Conservation (phyloP, 768 basidiomycete species). For the Rhizopogon vinicolor region DNA sequence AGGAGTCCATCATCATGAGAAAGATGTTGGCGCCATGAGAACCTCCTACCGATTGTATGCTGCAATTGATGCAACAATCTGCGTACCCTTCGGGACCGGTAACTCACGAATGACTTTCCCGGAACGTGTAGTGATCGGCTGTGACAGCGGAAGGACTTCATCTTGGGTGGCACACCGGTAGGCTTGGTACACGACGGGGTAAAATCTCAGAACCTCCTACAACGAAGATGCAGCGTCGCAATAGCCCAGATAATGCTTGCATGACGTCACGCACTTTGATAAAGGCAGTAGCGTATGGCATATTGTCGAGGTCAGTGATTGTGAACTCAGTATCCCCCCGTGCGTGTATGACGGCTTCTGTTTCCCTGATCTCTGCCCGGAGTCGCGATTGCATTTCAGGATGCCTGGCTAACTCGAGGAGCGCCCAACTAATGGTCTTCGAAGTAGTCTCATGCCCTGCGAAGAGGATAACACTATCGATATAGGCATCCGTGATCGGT, state of each 20-base stretch:
- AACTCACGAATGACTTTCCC: constrained; percentile 41
- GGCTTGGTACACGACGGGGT: constrained; percentile 32
- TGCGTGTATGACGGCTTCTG: constrained; percentile 18
- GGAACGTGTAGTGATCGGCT: constrained; percentile 41
- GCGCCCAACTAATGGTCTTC: constrained; percentile 52
- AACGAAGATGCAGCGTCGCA: background rate
- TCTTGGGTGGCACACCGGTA: constrained; percentile 47
- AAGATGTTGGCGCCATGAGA: too few relatives aligned
- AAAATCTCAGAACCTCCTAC: constrained; percentile 36
- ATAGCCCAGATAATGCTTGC: background rate
- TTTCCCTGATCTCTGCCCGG: constrained; percentile 25
- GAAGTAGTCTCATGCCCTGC: constrained; percentile 63
- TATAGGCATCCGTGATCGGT: background rate
- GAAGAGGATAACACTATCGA: constrained; percentile 37
- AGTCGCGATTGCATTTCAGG: constrained; percentile 56
- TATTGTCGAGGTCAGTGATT: constrained; percentile 41
- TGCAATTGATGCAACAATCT: too few relatives aligned
- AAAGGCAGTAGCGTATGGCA: constrained; percentile 44
- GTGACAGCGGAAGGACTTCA: constrained; percentile 55
- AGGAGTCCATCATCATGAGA: too few relatives aligned
- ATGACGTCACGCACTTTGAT: constrained; percentile 31
- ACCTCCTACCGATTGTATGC: too few relatives aligned
- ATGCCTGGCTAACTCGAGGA: constrained; percentile 57
- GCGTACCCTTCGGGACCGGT: constrained; percentile 22
- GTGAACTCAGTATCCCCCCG: constrained; percentile 37